Percentiles rank a stretch among this genome's conserved stretches.
Conservation (phyloP, 768 basidiomycete species). For the Amanita inopinata region DNA sequence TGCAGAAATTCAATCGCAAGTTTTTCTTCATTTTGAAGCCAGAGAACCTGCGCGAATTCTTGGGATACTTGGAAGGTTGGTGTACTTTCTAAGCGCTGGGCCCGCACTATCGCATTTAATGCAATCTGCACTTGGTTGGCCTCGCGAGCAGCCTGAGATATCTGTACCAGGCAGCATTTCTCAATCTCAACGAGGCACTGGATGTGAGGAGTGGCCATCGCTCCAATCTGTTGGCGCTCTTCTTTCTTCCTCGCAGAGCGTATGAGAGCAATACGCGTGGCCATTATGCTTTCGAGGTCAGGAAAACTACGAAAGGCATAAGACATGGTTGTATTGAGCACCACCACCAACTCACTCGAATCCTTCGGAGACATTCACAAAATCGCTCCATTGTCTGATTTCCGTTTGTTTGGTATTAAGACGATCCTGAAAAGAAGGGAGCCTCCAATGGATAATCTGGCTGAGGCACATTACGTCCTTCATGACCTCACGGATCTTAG, state of each 20-base stretch:
- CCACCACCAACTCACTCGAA: conserved; percentile 53
- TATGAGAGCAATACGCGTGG: conserved; percentile 75
- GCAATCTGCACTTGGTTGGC: conserved; percentile 71
- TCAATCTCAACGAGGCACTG: conserved; percentile 48
- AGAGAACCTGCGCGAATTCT: conserved; percentile 86
- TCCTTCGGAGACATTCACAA: conserved; percentile 37
- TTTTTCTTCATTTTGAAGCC: conserved; percentile 79
- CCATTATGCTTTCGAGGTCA: conserved; percentile 67
- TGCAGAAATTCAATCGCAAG: conserved; percentile 70
- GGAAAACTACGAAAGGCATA: conserved; percentile 43
- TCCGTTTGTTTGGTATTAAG: conserved; percentile 25
- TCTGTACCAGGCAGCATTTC: conserved; percentile 54
- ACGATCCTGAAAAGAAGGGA: conserved; percentile 21
- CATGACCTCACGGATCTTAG: conserved; percentile 59
- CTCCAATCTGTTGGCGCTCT: conserved; percentile 70
- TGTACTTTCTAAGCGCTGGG: conserved; percentile 46
- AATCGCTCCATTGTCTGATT: conserved; percentile 26
- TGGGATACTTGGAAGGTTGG: conserved; percentile 47
- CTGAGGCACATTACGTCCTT: conserved; percentile 74
- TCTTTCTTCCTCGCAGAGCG: conserved; percentile 62
- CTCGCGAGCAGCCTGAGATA: conserved; percentile 64
- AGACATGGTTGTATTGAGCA: neutral
- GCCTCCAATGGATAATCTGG: conserved; percentile 64
- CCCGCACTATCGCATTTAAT: conserved; percentile 73
- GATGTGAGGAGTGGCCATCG: conserved; percentile 44